Base-by-base conservation (phyloP, 2,329 filamentous ascomycete species). In the Tolypocladium endophyticum region DNA sequence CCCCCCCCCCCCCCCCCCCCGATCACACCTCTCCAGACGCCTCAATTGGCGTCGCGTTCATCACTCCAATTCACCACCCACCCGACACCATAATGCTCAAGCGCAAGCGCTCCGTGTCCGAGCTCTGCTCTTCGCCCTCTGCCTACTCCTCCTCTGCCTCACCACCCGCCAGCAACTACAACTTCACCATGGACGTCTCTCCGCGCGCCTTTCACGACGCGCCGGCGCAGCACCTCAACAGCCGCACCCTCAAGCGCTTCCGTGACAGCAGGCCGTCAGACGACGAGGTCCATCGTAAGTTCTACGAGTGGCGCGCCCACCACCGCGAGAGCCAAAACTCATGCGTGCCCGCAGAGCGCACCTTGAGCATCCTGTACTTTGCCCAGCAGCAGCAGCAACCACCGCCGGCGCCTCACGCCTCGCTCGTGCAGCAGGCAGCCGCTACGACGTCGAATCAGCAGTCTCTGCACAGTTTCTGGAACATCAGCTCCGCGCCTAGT, bases 71-170 rank as follows among this genome's bases (percentile, higher is more conserved):
- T 28, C 25, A 33, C 33, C 18, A 14, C 20, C 33, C 11, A 11
- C 23, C 43, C 5, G 43, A n/a, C 2, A 25, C 59, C 63, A 84
- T 83, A 81, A 70, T 78, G 33, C 73, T 85, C 68, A 87, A 87
- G 70, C 83, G 85, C 72, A 87, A 87, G 76, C 80, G 83, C 52
- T 87, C 84, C 65, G 77, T 80, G 59, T 82, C 81, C 28, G 82
- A 85, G 68, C 74, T 85, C 61, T 80, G 78, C 56, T 73, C 76
- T 41, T 76, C 76, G 41, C 77, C 76, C 57, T 72, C 70, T 57
- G 65, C 47, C 3, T 33, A 75, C 57, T 72, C 74, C 8, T 71
- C 80, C 12, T 74, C 77, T 52, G 75, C 73, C 61, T 74, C 76
- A 52, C 76, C 28, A 63, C 72, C 73, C 36, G 64, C 70, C 6